Percentiles rank a stretch among this genome's conserved stretches.
Evolutionary conservation across 83 land plant species (phyloP).

Genomic region (Picea abies): DNA sequence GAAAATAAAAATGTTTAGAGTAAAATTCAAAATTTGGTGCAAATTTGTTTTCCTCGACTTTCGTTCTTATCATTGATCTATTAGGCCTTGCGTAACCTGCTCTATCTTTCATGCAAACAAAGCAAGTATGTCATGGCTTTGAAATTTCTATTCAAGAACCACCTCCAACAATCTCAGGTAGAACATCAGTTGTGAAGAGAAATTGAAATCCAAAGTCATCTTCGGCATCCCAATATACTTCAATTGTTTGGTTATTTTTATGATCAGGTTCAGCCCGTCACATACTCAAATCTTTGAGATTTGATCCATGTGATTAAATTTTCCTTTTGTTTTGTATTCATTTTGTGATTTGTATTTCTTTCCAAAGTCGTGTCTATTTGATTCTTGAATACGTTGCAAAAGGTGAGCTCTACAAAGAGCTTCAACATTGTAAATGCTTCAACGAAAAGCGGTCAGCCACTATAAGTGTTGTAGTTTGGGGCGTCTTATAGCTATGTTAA

Average conservation of each 20-base stretch:
- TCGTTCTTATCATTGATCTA: too few species aligned
- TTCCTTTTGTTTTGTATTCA: neutral
- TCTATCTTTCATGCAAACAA: conserved; percentile 47
- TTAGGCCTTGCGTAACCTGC: too few species aligned
- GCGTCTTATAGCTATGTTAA: neutral
- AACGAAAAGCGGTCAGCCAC: conserved; percentile 88
- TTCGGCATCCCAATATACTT: conserved; percentile 24
- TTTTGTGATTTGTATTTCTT: neutral
- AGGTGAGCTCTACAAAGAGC: conserved; percentile 93
- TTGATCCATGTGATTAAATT: neutral
- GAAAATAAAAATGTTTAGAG: too few species aligned
- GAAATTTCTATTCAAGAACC: conserved; percentile 92
- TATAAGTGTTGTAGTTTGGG: conserved; percentile 32
- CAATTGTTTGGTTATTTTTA: conserved; percentile 87
- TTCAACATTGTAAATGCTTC: conserved; percentile 81
- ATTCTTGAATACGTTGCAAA: conserved; percentile 90
- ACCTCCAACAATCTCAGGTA: conserved; percentile 85
- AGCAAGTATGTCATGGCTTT: conserved; percentile 73
- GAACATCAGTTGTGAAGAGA: conserved; percentile 92
- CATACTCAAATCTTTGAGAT: neutral
- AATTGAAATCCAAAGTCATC: conserved; percentile 94
- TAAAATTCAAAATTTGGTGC: too few species aligned
- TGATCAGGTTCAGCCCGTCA: conserved; percentile 59
- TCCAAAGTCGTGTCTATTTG: conserved; percentile 84
- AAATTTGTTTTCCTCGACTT: too few species aligned